phyloP scores from a whole-genome alignment of 768 basidiomycete genomes.

The Boletus fagicola region DNA sequence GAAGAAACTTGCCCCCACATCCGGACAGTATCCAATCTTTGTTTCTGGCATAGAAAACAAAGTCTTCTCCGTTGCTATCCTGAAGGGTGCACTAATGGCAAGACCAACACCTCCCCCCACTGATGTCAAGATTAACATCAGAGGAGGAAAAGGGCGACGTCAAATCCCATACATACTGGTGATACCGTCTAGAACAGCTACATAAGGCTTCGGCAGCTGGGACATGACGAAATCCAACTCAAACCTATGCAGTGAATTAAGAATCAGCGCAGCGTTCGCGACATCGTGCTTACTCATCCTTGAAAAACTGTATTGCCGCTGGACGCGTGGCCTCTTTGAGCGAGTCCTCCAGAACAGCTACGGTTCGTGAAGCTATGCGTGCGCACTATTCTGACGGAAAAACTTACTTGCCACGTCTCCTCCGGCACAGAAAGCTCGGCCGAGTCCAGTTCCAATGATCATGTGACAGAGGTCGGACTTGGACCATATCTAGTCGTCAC shows the following conservation, averaged over 20 bases:
- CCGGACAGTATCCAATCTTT: slow-evolving; percentile 85
- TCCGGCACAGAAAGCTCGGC: slow-evolving; percentile 87
- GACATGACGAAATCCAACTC: slow-evolving; percentile 76
- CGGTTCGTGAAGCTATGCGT: slow-evolving; percentile 4
- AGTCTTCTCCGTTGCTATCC: slow-evolving; percentile 92
- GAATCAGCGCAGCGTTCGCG: slow-evolving; percentile 3
- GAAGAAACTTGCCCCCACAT: slow-evolving; percentile 92
- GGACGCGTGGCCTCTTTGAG: slow-evolving; percentile 49
- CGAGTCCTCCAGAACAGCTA: slow-evolving; percentile 59
- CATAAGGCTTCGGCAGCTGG: slow-evolving; percentile 79
- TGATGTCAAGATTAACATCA: slow-evolving; percentile 31
- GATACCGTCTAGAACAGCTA: slow-evolving; percentile 85
- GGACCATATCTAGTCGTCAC: slow-evolving; percentile 74
- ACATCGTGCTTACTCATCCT: slow-evolving; percentile 65
- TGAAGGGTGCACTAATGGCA: slow-evolving; percentile 76
- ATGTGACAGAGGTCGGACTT: slow-evolving; percentile 66
- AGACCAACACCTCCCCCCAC: slow-evolving; percentile 98
- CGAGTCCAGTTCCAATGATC: slow-evolving; percentile 69
- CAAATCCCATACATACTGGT: slow-evolving; percentile 61
- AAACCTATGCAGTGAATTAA: slow-evolving; percentile 49
- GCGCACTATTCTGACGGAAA: slow-evolving; percentile 2
- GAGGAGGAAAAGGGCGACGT: slow-evolving; percentile 1
- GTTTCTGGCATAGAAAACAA: slow-evolving; percentile 96
- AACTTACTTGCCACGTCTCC: slow-evolving; percentile 87
- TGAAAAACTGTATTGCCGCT: slow-evolving; percentile 84